phyloP scores from a whole-genome alignment of 129 eudicot genomes.

The Helianthus tuberosus region DNA sequence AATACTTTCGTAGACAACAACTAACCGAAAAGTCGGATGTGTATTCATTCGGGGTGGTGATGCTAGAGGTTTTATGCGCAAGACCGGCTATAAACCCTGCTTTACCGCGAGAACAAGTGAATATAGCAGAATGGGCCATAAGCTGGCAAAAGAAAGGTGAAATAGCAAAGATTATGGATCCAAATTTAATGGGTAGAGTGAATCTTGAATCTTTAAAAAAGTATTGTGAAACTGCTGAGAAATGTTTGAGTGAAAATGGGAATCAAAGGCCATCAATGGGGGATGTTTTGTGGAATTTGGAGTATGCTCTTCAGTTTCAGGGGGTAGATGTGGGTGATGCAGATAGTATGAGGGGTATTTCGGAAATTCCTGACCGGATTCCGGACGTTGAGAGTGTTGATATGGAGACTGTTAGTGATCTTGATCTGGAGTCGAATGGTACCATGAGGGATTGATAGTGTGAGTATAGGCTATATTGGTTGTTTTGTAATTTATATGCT shows the following conservation, averaged over 20 bases:
- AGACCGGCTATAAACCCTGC: conserved; percentile 59
- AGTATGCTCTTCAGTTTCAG: conserved; percentile 58
- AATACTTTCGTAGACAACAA: conserved; percentile 54
- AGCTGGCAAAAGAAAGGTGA: conserved; percentile 53
- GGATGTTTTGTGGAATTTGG: conserved; percentile 60
- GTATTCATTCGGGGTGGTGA: conserved; percentile 56
- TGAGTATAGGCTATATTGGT: conserved; percentile 30
- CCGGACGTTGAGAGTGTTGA: conserved; percentile 33
- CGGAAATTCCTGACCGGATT: conserved; percentile 43
- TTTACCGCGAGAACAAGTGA: conserved; percentile 59
- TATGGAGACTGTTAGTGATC: conserved; percentile 37
- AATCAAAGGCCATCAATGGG: conserved; percentile 61
- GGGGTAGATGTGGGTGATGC: conserved; percentile 35
- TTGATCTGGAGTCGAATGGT: conserved; percentile 39
- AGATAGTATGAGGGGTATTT: conserved; percentile 41
- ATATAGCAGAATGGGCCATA: conserved; percentile 65
- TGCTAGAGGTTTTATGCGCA: conserved; percentile 53
- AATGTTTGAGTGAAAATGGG: conserved; percentile 57
- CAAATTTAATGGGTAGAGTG: conserved; percentile 31
- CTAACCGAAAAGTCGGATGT: conserved; percentile 54
- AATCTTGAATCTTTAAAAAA: conserved; percentile 48
- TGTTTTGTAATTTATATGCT: conserved; percentile 18
- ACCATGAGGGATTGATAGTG: conserved; percentile 26
- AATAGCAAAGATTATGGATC: conserved; percentile 46
- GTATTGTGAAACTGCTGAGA: conserved; percentile 55